Evolutionary conservation across 2,329 filamentous ascomycete species (phyloP).

Genomic region (Cladophialophora bantiana): DNA sequence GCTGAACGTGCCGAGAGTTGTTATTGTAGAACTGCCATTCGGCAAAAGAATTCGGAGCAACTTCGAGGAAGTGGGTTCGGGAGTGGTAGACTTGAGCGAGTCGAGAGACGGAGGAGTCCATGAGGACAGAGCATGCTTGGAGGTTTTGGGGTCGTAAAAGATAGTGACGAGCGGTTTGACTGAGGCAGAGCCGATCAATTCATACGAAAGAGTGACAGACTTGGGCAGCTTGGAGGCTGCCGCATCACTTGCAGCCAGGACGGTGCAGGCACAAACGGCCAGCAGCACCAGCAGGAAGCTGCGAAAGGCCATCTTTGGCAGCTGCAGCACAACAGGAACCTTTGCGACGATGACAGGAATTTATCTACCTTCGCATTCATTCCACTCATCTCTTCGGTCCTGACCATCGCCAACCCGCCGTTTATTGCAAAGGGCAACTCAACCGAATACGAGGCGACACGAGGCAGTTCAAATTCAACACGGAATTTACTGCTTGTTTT

Average conservation of each 20-base stretch:
- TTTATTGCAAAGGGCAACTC: conserved; percentile 26
- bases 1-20: conserved; percentile 47
- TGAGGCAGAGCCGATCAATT: conserved; percentile 36
- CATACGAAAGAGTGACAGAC: conserved; percentile 39
- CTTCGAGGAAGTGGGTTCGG: conserved; percentile 60
- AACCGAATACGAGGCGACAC: conserved; percentile 23
- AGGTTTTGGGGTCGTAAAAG: conserved; percentile 50
- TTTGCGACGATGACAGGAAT: not conserved
- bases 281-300: conserved; percentile 27
- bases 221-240: conserved; percentile 31
- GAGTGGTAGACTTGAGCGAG: conserved; percentile 29
- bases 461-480: conserved; percentile 4
- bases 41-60: conserved; percentile 52
- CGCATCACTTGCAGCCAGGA: conserved; percentile 25
- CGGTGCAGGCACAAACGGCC: conserved; percentile 13
- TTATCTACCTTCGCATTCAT: not conserved
- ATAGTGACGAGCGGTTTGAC: conserved; percentile 48
- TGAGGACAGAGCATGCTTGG: conserved; percentile 47
- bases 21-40: conserved; percentile 48
- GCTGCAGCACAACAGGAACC: not conserved
- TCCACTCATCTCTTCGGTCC: conserved; percentile 5
- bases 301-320: conserved; percentile 21
- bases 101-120: conserved; percentile 47
- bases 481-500: conserved; percentile 21
- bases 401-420: conserved; percentile 5